Percentiles rank a stretch among this genome's conserved stretches.
These are phyloP conservation scores for Ceratobasidium sp. DNA, from an alignment of 1,284 basidiomycete species.

Conservation along the genomic window DNA sequence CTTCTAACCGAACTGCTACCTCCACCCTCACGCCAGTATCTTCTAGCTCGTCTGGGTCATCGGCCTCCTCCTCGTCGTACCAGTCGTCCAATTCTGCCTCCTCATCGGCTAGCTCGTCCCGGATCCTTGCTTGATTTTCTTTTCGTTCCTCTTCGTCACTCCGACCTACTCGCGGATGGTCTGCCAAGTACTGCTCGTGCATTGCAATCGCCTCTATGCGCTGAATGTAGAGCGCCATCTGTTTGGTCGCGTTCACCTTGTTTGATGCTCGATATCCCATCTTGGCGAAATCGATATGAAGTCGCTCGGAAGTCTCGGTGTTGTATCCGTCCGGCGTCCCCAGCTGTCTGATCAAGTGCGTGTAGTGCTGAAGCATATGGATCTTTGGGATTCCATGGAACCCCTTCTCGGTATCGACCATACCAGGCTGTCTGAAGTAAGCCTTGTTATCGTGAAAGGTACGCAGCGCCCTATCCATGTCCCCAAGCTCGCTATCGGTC, in stretches of 20 bases:
- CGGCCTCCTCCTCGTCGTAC: neutral
- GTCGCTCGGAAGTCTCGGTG: constrained; percentile 46
- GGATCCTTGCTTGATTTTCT: neutral
- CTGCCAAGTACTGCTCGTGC: constrained; percentile 9
- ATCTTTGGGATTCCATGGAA: constrained; percentile 61
- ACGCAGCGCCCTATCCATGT: constrained; percentile 53
- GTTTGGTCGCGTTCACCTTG: constrained; percentile 23
- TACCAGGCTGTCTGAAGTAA: constrained; percentile 56
- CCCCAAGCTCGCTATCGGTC: constrained; percentile 55
- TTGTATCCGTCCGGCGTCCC: constrained; percentile 47
- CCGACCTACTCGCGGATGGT: too few relatives aligned
- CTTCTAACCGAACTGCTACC: neutral
- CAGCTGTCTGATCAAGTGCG: constrained; percentile 14
- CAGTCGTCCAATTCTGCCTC: neutral
- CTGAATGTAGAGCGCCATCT: constrained; percentile 45
- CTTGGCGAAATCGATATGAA: constrained; percentile 48
- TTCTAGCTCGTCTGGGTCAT: neutral
- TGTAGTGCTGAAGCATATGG: constrained; percentile 53
- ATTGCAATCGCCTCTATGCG: constrained; percentile 42
- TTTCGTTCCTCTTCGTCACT: neutral
- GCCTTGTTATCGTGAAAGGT: constrained; percentile 56
- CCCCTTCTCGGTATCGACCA: constrained; percentile 45
- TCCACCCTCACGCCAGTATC: neutral
- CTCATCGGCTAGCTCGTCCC: neutral
- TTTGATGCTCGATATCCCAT: constrained; percentile 41